These are phyloP conservation scores for Lyophyllum decastes DNA, from an alignment of 768 basidiomycete species.

Conservation along the genomic window DNA sequence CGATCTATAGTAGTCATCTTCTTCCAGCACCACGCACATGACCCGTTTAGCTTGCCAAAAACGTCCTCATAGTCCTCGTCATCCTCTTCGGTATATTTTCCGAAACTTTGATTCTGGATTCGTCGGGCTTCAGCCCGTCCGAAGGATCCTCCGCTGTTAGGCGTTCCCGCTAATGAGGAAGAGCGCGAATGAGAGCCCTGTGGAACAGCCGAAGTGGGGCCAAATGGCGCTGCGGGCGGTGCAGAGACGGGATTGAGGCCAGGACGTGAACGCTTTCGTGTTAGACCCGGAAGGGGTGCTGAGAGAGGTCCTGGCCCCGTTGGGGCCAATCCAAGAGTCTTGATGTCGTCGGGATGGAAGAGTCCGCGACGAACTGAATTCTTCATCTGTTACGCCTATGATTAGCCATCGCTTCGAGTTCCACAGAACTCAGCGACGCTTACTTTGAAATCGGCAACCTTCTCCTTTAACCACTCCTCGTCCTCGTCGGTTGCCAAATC, in stretches of 20 bases:
- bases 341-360: constrained; percentile 90
- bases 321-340: constrained; percentile 61
- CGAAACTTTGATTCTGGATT: constrained; percentile 58
- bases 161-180: constrained; percentile 50
- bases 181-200: constrained; percentile 53
- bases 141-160: constrained; percentile 54
- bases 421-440: constrained; percentile 11
- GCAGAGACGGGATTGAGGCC: constrained; percentile 46
- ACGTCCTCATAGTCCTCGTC: constrained; percentile 97
- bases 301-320: constrained; percentile 61
- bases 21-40: constrained; percentile 46
- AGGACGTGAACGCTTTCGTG: constrained; percentile 54
- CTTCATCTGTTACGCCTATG: constrained; percentile 49
- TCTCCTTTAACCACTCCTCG: constrained; percentile 64
- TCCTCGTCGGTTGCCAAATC: constrained; percentile 84
- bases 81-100: constrained; percentile 82
- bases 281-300: constrained; percentile 62
- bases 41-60: constrained; percentile 76
- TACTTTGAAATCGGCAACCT: constrained; percentile 86
- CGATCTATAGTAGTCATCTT: constrained; percentile 1
- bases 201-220: constrained; percentile 25
- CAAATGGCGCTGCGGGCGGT: constrained; percentile 28
- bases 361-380: constrained; percentile 72
- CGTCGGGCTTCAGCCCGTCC: constrained; percentile 66
- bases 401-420: not conserved